These are phyloP conservation scores for Eragrostis curvula DNA, from an alignment of 176 grass and related monocot species.

Conservation along the genomic window DNA sequence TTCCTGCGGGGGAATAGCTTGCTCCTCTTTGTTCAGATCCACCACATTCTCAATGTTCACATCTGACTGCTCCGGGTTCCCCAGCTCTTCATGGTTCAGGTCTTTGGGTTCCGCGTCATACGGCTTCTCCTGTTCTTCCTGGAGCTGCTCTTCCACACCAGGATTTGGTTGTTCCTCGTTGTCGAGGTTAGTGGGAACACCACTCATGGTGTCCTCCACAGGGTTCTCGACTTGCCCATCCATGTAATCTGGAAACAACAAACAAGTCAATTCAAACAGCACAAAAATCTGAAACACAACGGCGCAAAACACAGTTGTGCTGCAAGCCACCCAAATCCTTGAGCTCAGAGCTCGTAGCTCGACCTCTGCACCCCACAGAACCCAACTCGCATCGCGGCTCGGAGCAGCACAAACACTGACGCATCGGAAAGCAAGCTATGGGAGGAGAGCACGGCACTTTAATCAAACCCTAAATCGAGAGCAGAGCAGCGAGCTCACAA, in stretches of 20 bases:
- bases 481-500: neutral
- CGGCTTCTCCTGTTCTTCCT: conserved; percentile 35
- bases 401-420: neutral
- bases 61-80: conserved; percentile 23
- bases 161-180: conserved; percentile 39
- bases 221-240: conserved; percentile 50
- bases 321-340: neutral
- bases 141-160: conserved; percentile 33
- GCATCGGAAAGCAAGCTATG: neutral
- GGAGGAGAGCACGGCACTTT: neutral
- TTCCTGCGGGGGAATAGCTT: conserved; percentile 23
- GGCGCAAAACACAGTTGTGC: neutral
- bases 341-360: neutral
- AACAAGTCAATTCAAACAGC: conserved; percentile 9
- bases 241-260: conserved; percentile 64
- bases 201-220: conserved; percentile 42
- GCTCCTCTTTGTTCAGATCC: conserved; percentile 29
- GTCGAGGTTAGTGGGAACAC: conserved; percentile 12
- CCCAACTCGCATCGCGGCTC: neutral
- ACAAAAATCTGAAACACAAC: neutral
- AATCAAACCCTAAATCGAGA: conserved; percentile 49
- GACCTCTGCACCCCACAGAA: neutral
- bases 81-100: conserved; percentile 26
- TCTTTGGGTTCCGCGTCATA: conserved; percentile 33
- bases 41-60: conserved; percentile 7